A percentile compares a stretch with the other conserved stretches of the same genome.
phyloP scores from a whole-genome alignment of 345 rosid genomes.

The Eucalyptus rudis region DNA sequence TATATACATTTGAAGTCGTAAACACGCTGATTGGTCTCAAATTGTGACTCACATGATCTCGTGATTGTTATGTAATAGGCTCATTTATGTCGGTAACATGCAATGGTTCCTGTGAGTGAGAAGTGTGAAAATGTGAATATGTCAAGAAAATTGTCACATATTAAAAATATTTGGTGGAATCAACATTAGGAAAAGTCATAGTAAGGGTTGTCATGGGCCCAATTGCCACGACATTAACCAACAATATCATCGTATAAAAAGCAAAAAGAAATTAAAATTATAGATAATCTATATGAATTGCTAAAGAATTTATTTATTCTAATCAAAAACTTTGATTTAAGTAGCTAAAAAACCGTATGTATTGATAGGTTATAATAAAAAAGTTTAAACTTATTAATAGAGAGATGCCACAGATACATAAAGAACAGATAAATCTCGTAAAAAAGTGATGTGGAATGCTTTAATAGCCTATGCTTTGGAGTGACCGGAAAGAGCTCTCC shows the following conservation, averaged over 20 bases:
- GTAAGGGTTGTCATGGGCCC: background rate
- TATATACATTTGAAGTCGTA: background rate
- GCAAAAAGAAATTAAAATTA: background rate
- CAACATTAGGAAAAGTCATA: background rate
- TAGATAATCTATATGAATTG: background rate
- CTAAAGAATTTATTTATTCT: background rate
- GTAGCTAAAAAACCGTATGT: background rate
- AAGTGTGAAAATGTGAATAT: background rate
- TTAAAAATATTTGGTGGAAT: background rate
- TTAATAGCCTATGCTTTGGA: background rate
- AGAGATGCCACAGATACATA: background rate
- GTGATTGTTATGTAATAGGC: background rate
- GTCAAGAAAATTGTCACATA: background rate
- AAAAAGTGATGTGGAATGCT: background rate
- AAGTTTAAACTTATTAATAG: background rate
- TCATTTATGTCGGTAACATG: background rate
- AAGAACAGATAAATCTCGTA: background rate
- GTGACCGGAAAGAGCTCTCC: background rate
- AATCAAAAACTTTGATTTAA: background rate
- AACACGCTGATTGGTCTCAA: background rate
- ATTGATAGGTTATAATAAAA: background rate
- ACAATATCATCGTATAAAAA: background rate
- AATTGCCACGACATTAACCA: background rate
- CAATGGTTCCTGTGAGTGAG: background rate
- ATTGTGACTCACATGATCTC: background rate